phyloP scores from a whole-genome alignment of 352 stramenopile genomes.

The Pythium aphanidermatum region DNA sequence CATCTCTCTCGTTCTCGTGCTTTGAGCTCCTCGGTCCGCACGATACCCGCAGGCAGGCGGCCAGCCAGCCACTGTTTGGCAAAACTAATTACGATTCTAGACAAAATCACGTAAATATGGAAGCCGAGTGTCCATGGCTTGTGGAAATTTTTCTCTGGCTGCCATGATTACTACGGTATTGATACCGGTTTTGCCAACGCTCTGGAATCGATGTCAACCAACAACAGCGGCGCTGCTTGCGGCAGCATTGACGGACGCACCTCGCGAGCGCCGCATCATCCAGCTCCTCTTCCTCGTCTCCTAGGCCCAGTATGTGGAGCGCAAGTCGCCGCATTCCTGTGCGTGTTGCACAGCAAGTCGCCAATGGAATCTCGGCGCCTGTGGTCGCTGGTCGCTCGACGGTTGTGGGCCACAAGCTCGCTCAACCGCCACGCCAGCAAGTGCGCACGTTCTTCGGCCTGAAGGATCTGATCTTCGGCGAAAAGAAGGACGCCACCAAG shows the following conservation, averaged over 20 bases:
- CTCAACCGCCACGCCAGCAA: constrained; percentile 19
- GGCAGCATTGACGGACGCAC: constrained; percentile 1
- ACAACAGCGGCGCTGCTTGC: constrained; percentile 6
- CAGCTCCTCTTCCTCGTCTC: too few species aligned
- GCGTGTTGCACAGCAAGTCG: constrained; percentile 9
- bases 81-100: constrained; percentile 14
- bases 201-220: constrained; percentile 13
- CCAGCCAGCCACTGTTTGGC: constrained; percentile 9
- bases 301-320: constrained; percentile 22
- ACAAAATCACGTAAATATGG: not conserved
- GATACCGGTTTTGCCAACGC: constrained; percentile 7
- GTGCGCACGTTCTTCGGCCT: constrained; percentile 55
- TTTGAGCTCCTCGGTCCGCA: constrained; percentile 10
- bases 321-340: constrained; percentile 15
- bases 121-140: too few species aligned
- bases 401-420: constrained; percentile 3
- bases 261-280: not conserved
- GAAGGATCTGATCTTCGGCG: constrained; percentile 56
- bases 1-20: constrained; percentile 3
- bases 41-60: not conserved
- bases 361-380: not conserved
- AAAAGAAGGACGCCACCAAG: constrained; percentile 32
- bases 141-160: not conserved
- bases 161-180: constrained; percentile 4
- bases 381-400: constrained; percentile 12